A percentile compares a stretch with the other conserved stretches of the same genome.
Conservation (phyloP, 768 basidiomycete species). For the Dioszegia crocea region DNA sequence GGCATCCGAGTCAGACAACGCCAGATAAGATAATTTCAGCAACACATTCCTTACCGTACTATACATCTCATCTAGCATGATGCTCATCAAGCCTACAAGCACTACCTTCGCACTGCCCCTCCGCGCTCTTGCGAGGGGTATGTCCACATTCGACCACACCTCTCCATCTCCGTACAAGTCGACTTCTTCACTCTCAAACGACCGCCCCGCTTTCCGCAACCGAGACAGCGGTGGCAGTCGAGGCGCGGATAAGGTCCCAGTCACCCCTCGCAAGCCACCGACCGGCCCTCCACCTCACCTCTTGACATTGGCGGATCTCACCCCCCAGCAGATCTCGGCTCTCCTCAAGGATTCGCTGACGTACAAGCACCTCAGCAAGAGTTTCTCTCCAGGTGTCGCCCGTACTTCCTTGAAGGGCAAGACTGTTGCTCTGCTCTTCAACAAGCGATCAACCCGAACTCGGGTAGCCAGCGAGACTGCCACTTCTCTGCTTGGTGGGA, state of each 20-base stretch:
- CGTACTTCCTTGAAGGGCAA: conserved; percentile 55
- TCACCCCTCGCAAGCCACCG: background rate
- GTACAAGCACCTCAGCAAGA: conserved; percentile 45
- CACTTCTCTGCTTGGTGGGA: conserved; percentile 71
- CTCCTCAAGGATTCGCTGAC: conserved; percentile 62
- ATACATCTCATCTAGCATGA: background rate
- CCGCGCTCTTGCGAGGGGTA: background rate
- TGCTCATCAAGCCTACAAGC: background rate
- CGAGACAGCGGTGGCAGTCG: background rate
- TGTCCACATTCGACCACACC: background rate
- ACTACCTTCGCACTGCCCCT: background rate
- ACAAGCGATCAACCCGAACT: conserved; percentile 89
- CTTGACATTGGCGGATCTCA: conserved; percentile 83
- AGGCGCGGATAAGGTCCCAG: background rate
- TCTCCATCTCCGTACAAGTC: background rate
- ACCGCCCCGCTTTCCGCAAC: background rate
- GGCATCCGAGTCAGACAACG: background rate
- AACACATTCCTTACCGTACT: background rate
- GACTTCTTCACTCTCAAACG: background rate
- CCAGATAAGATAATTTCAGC: conserved; percentile 3
- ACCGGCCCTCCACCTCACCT: conserved; percentile 59
- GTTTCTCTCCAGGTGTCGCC: conserved; percentile 8
- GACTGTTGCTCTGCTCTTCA: conserved; percentile 82
- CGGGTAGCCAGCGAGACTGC: conserved; percentile 83
- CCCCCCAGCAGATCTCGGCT: conserved; percentile 65